Evolutionary conservation across 2,329 filamentous ascomycete genomes (phyloP).

Genomic region (Fusarium domesticum): DNA sequence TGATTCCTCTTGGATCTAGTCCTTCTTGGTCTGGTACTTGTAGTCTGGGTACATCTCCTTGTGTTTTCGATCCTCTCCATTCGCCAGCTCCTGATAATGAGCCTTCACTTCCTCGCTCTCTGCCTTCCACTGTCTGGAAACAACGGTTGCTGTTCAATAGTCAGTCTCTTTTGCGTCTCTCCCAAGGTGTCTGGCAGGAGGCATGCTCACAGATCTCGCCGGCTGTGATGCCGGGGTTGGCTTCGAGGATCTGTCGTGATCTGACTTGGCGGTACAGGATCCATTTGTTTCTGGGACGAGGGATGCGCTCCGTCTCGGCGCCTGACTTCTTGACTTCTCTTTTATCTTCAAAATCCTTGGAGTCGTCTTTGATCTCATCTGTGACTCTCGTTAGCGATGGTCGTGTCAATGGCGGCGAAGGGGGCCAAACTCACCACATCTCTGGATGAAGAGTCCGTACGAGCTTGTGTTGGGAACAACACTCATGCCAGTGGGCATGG

Average conservation of each 20-base stretch:
- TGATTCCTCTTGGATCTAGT: background rate
- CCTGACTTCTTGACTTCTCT: background rate
- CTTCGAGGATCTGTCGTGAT: slow-evolving; percentile 22
- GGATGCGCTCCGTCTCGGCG: slow-evolving; percentile 15
- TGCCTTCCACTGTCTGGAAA: slow-evolving; percentile 30
- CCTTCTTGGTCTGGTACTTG: slow-evolving; percentile 23
- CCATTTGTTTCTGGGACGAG: slow-evolving; percentile 33
- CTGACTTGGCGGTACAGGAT: slow-evolving; percentile 35
- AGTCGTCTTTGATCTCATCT: background rate
- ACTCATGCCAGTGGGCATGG: background rate
- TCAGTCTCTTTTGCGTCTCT: background rate
- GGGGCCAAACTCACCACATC: background rate
- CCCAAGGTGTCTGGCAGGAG: background rate
- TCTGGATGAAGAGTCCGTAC: background rate
- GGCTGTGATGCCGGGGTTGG: slow-evolving; percentile 26
- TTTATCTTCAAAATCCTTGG: background rate
- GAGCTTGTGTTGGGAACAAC: background rate
- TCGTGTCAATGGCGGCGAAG: background rate
- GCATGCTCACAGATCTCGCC: slow-evolving; percentile 34
- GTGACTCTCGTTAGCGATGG: background rate
- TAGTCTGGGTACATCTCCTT: slow-evolving; percentile 29
- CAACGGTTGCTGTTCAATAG: slow-evolving; percentile 24
- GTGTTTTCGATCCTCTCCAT: slow-evolving; percentile 29
- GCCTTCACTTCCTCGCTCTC: slow-evolving; percentile 23
- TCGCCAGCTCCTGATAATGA: slow-evolving; percentile 22